Evolutionary conservation across 1,284 basidiomycete genomes (phyloP), one percentile per base, ranked within the genome.

Genomic region (Earliella scabrosa): DNA sequence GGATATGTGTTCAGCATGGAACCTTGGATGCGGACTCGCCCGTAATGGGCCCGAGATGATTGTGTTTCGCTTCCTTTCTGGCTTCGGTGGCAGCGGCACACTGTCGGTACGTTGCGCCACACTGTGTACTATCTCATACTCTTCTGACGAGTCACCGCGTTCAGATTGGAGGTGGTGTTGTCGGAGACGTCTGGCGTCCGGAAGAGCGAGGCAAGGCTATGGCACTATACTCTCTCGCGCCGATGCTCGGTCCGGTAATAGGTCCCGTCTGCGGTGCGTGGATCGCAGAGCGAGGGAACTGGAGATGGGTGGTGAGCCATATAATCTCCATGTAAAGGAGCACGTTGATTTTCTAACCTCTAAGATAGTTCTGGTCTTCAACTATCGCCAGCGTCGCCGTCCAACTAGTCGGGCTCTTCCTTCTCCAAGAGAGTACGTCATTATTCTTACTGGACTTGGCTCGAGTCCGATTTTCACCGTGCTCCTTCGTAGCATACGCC

Each of bases 21-120:
- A 88, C 65, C 59, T 86, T 2, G 84, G 68, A 1, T 89, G 88
- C 61, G 84, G 85, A 0, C 88, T 88, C 55, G 82, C 87, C 0
- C 78, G 80, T 47, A 87, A 75, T 49, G 75, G 76, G 48, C 70
- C 68, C 0, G 81, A 90, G 58, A 70, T 89, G 2, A 79, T 88
- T 29, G 83, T 73, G 0, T 91, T 90, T 66, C 80, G 87, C 35
- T 81, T 90, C 60, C 69, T 90, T 18, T 70, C 88, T 2, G 84
- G 87, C 8, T 54, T 89, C 6, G 85, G 87, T 45, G 84, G 87
- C 13, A 85, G 83, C 62, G 83, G 86, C 1, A 82, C 86, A 18
- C 70, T 88, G 20, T 71, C 83, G 8, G 85, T 87, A 11, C 39
- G 39, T 41, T 31, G 13, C 29, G 29, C 13, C 13, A 31, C 6